These are phyloP conservation scores for Thalassiosira hispida DNA, from an alignment of 352 stramenopile species.

Conservation along the genomic window DNA sequence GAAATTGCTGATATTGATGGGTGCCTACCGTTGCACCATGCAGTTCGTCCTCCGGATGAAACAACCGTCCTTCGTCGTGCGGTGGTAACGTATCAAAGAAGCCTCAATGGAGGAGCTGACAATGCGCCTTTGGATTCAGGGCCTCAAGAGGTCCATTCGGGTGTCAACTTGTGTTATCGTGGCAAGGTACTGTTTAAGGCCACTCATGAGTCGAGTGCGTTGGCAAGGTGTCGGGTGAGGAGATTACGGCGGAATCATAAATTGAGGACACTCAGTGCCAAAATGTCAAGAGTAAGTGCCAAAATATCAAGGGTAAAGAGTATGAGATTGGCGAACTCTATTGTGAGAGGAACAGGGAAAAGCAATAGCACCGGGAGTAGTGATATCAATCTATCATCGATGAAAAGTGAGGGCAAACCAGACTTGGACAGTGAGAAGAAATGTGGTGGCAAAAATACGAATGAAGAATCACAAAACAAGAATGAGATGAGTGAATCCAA, in stretches of 20 bases:
- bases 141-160: constrained; percentile 1
- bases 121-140: constrained; percentile 3
- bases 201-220: not conserved
- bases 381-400: not conserved
- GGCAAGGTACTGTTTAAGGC: not conserved
- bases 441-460: not conserved
- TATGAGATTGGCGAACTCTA: not conserved
- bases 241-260: not conserved
- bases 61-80: constrained; percentile 6
- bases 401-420: not conserved
- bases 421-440: not conserved
- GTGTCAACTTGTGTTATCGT: constrained; percentile 12
- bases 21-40: constrained; percentile 33
- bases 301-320: not conserved
- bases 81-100: not conserved
- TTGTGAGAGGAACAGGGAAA: too few species aligned
- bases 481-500: not conserved
- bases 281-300: not conserved
- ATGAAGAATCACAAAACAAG: not conserved
- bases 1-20: constrained; percentile 17
- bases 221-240: constrained; percentile 17
- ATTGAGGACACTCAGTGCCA: not conserved
- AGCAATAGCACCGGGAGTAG: not conserved
- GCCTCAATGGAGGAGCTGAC: constrained; percentile 4
- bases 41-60: constrained; percentile 13